These are phyloP conservation scores for Tricholoma hemisulphureum DNA, from an alignment of 768 basidiomycete species.

Conservation along the genomic window DNA sequence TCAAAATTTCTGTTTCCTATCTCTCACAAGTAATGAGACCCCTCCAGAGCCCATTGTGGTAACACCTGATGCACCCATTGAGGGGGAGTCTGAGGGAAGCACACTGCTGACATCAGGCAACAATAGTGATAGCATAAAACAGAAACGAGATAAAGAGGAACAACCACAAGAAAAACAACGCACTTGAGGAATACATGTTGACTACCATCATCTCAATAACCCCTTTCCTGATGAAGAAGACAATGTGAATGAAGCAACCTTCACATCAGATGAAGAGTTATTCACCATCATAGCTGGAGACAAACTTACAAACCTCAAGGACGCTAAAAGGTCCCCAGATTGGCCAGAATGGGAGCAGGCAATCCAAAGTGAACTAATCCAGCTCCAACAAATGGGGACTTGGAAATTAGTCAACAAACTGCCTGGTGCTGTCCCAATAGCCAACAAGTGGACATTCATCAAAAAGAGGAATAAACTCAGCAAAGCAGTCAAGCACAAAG, in stretches of 20 bases:
- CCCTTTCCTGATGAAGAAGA: neutral
- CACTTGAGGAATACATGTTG: neutral
- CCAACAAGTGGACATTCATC: slow-evolving; percentile 25
- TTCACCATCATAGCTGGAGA: neutral
- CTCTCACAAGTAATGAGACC: neutral
- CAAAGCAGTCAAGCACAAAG: slow-evolving; percentile 12
- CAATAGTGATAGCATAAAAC: slow-evolving; percentile 1
- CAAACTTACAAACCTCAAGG: neutral
- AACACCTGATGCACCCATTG: neutral
- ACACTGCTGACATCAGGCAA: neutral
- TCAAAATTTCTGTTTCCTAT: neutral
- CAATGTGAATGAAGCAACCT: neutral
- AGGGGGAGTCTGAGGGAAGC: slow-evolving; percentile 4
- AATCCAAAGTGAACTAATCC: neutral
- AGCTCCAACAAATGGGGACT: neutral
- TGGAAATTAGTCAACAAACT: neutral
- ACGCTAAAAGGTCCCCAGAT: neutral
- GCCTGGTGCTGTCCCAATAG: neutral
- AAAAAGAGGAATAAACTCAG: slow-evolving; percentile 30
- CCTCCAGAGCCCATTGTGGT: neutral
- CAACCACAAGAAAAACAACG: neutral
- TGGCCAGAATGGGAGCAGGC: neutral
- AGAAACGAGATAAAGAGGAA: neutral
- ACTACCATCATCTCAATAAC: neutral
- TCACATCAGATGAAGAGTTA: neutral